Evolutionary conservation across 2,329 filamentous ascomycete species (phyloP).

Genomic region (Colletotrichum paranaense): DNA sequence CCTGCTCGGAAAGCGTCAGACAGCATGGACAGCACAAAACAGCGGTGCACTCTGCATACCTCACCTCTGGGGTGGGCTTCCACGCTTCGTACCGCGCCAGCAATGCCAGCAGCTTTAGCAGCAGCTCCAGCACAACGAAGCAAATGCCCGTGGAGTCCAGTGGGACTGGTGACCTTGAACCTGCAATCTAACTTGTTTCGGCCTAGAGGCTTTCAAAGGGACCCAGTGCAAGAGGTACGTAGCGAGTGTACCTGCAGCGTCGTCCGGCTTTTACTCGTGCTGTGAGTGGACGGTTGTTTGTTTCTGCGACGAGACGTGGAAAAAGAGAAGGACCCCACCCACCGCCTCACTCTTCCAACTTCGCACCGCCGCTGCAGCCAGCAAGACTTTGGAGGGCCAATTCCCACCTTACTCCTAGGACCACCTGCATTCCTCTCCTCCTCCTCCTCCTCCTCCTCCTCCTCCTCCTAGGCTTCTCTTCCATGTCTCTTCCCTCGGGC

Average conservation of each 20-base stretch:
- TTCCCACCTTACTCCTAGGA: no score
- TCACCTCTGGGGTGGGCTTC: no score
- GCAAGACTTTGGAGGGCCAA: no score
- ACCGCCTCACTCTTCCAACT: conserved; percentile 26
- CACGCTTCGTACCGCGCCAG: no score
- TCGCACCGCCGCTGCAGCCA: neutral
- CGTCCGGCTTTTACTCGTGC: conserved; percentile 25
- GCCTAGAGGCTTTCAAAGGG: neutral
- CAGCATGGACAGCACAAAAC: conserved; percentile 4
- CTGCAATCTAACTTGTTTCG: conserved; percentile 17
- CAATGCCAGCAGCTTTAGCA: neutral
- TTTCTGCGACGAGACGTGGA: conserved; percentile 5
- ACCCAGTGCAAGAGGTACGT: conserved; percentile 11
- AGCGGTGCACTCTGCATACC: neutral
- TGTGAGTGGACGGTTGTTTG: conserved; percentile 17
- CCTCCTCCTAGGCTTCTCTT: neutral
- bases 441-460: neutral
- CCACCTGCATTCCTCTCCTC: neutral
- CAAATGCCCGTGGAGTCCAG: conserved; percentile 15
- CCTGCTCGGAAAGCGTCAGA: neutral
- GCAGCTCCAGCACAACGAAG: conserved; percentile 1
- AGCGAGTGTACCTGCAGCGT: conserved; percentile 32
- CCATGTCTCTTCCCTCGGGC: conserved; percentile 16
- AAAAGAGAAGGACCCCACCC: conserved; percentile 17
- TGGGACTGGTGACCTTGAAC: conserved; percentile 9